Base-by-base conservation (phyloP, 805 yeast genomes). In the Yamadazyma philogaea region DNA sequence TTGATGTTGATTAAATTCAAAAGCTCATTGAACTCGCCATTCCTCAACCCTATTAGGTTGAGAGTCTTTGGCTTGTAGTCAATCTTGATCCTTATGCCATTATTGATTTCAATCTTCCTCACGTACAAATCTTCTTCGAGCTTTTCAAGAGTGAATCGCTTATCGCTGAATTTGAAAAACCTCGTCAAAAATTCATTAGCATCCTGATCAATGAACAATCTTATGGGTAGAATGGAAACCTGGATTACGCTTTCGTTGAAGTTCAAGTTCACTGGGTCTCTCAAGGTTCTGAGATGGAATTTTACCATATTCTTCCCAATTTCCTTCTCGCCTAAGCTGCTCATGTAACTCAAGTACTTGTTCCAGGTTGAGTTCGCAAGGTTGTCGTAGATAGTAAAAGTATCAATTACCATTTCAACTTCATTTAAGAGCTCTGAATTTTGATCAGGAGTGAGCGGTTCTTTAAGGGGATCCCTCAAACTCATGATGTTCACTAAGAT, bases 61-160 rank as follows among this genome's bases (percentile, higher is more conserved):
- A 91, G 74, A 50, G 81, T 85, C 58, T 89, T 89, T 0, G 99
- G 98, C 57, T 88, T 89, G 60, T 93, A 93, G 61, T 93, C 98
- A 31, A 93, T 67, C 47, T 81, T 81, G 16, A 93, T 58, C 36
- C 71, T 74, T 2, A 87, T 64, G 0, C 81, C 67, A 8, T 27
- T 27, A 44, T 76, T 75, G 4, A 89, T 72, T 33, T 77, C 76
- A 27, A 88, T 74, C 54, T 80, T 80, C 51, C 86, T 88, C 35
- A 89, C 71, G 54, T 78, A 90, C 1, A 79, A 54, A 5, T 78
- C 74, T 44, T 84, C 93, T 34, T 83, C 88, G 18, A 73, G 72
- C 21, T 49, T 49, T n/a, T 80, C 72, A 12, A 85, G 64, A 3
- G 75, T 74, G 56, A 86, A 85, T 44, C 93, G 63, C 1, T 66